These are phyloP conservation scores for Leccinum fallax DNA, from an alignment of 1,284 basidiomycete species.

Conservation along the genomic window DNA sequence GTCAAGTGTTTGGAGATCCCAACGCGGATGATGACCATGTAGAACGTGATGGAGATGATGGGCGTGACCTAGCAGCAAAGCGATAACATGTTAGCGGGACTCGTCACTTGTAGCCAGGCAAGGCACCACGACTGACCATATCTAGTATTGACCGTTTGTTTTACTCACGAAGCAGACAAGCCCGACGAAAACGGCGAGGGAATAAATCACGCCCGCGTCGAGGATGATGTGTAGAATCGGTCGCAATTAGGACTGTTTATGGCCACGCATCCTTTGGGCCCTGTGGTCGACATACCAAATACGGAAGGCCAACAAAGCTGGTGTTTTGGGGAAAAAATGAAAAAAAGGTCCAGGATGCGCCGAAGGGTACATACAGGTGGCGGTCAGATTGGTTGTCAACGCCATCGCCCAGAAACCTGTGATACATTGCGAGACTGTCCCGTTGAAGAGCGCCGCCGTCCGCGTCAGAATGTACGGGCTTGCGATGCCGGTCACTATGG, in stretches of 20 bases:
- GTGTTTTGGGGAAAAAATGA: not conserved
- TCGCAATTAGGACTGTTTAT: not conserved
- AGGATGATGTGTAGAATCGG: not conserved
- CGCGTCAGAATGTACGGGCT: not conserved
- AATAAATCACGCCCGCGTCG: conserved; percentile 1
- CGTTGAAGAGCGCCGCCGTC: not conserved
- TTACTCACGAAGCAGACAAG: not conserved
- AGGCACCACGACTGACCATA: not conserved
- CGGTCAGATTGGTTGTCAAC: not conserved
- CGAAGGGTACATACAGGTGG: not conserved
- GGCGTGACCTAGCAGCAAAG: not conserved
- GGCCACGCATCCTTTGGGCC: not conserved
- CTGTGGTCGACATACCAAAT: conserved; percentile 1
- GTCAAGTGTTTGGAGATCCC: not conserved
- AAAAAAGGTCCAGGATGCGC: not conserved
- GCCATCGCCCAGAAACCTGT: conserved; percentile 2
- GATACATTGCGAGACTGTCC: not conserved
- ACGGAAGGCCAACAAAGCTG: not conserved
- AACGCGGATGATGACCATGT: conserved; percentile 4
- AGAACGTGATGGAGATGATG: conserved; percentile 4
- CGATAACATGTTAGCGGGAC: not conserved
- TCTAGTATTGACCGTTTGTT: conserved; percentile 3
- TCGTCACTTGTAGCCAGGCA: not conserved
- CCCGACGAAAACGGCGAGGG: not conserved
- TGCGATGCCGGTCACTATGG: not conserved